phyloP scores from a whole-genome alignment of 768 basidiomycete genomes.

The Mycena vulgaris region DNA sequence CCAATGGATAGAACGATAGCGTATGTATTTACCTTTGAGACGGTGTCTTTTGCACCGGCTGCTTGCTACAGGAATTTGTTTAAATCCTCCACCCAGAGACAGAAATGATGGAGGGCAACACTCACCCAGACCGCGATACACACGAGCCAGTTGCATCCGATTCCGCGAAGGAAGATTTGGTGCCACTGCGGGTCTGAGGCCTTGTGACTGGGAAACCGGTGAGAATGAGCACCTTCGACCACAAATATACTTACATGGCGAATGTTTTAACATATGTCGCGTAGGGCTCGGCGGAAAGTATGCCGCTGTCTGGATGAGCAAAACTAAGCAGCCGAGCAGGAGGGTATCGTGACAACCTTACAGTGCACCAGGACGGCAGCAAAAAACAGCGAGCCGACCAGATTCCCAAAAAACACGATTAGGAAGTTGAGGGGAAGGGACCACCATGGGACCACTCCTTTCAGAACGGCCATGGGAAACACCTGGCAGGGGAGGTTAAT shows the following conservation, averaged over 20 bases:
- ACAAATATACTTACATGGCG: slow-evolving; percentile 66
- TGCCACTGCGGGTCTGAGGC: slow-evolving; percentile 78
- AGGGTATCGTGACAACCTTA: slow-evolving; percentile 49
- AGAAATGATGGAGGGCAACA: slow-evolving; percentile 8
- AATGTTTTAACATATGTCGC: slow-evolving; percentile 65
- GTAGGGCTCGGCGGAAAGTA: slow-evolving; percentile 74
- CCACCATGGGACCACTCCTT: slow-evolving; percentile 79
- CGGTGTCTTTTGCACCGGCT: slow-evolving; percentile 74
- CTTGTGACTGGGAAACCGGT: slow-evolving; percentile 62
- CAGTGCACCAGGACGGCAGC: slow-evolving; percentile 76
- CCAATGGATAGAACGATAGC: not conserved
- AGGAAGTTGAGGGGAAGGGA: slow-evolving; percentile 77
- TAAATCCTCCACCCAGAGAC: not conserved
- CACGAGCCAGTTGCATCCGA: slow-evolving; percentile 86
- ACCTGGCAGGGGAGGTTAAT: slow-evolving; percentile 54
- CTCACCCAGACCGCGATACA: slow-evolving; percentile 82
- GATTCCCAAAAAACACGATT: slow-evolving; percentile 79
- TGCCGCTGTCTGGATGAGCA: slow-evolving; percentile 65
- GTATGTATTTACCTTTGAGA: slow-evolving; percentile 68
- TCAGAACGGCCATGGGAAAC: slow-evolving; percentile 79
- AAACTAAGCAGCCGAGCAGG: slow-evolving; percentile 1
- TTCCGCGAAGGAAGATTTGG: slow-evolving; percentile 81
- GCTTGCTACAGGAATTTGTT: slow-evolving; percentile 67
- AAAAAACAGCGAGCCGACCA: slow-evolving; percentile 80
- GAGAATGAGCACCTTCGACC: not conserved